Conservation (phyloP, 2,329 filamentous ascomycete genomes). For the Aaosphaeria pasadenensis region DNA sequence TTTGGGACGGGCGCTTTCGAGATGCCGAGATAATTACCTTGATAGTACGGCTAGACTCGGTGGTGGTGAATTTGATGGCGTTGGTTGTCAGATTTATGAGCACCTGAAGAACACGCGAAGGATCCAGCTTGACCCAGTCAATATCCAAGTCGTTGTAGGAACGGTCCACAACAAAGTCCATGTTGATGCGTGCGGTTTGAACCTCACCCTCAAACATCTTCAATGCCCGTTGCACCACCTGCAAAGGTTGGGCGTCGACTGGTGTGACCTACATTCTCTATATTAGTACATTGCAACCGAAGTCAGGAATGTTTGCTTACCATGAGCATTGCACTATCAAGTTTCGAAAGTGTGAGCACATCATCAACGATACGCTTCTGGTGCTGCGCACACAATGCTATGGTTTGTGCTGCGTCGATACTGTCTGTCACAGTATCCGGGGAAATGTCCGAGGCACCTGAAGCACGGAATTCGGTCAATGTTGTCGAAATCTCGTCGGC, state of each 20-base stretch:
- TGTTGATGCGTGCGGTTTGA: constrained; percentile 64
- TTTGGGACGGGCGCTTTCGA: constrained; percentile 49
- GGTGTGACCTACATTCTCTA: constrained; percentile 54
- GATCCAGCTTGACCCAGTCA: constrained; percentile 70
- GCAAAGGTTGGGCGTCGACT: constrained; percentile 64
- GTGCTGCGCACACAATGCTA: constrained; percentile 73
- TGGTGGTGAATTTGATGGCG: constrained; percentile 76
- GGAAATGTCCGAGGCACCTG: constrained; percentile 47
- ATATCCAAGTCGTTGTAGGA: constrained; percentile 58
- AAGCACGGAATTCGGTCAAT: constrained; percentile 41
- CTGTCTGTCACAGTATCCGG: constrained; percentile 55
- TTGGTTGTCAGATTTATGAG: constrained; percentile 75
- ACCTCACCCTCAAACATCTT: constrained; percentile 79
- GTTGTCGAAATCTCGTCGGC: constrained; percentile 68
- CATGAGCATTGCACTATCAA: constrained; percentile 71
- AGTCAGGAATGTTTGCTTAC: constrained; percentile 23
- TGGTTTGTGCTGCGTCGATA: constrained; percentile 73
- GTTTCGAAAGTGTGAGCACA: constrained; percentile 50
- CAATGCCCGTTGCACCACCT: constrained; percentile 63
- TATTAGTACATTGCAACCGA: neutral
- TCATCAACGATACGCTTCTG: constrained; percentile 62
- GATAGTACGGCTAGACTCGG: constrained; percentile 61
- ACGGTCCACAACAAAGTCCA: constrained; percentile 61
- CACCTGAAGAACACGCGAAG: constrained; percentile 67
- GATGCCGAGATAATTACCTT: constrained; percentile 65